phyloP scores from a whole-genome alignment of 2,329 filamentous ascomycete genomes.

The Dichotomopilus funicola region DNA sequence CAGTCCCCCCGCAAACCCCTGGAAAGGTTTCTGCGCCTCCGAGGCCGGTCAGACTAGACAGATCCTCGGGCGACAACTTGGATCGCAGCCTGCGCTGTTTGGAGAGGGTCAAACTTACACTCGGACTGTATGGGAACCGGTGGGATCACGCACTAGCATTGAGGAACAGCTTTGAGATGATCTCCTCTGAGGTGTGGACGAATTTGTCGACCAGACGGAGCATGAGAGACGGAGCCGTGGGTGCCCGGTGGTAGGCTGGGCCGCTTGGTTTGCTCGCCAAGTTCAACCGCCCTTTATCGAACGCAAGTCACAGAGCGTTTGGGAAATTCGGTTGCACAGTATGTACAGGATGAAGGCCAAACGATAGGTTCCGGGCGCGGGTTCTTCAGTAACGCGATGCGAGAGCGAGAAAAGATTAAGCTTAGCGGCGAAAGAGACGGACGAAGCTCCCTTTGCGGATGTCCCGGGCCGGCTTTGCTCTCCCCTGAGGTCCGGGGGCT shows the following conservation, averaged over 20 bases:
- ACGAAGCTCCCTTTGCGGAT: too few species aligned
- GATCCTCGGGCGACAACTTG: constrained; percentile 41
- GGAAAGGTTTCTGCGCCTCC: constrained; percentile 47
- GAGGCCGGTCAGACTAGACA: constrained; percentile 38
- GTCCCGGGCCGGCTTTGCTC: background rate
- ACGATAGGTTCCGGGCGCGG: too few species aligned
- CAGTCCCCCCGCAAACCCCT: constrained; percentile 37
- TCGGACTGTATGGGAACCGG: constrained; percentile 51
- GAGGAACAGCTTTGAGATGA: constrained; percentile 46
- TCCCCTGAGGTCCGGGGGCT: background rate
- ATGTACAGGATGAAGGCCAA: too few species aligned
- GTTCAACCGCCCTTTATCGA: background rate
- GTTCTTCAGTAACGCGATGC: too few species aligned
- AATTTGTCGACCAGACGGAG: constrained; percentile 36
- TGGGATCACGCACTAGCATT: constrained; percentile 53
- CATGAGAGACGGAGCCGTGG: constrained; percentile 25
- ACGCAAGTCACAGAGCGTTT: too few species aligned
- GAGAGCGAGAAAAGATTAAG: too few species aligned
- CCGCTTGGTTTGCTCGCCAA: background rate
- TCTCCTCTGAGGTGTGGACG: constrained; percentile 40
- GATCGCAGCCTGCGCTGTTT: constrained; percentile 51
- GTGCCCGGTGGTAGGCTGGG: constrained; percentile 22
- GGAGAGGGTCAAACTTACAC: constrained; percentile 45
- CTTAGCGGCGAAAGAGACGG: too few species aligned
- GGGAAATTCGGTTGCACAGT: too few species aligned